phyloP scores from a whole-genome alignment of 2,329 filamentous ascomycete species.

The Sphaerulina populicola region DNA sequence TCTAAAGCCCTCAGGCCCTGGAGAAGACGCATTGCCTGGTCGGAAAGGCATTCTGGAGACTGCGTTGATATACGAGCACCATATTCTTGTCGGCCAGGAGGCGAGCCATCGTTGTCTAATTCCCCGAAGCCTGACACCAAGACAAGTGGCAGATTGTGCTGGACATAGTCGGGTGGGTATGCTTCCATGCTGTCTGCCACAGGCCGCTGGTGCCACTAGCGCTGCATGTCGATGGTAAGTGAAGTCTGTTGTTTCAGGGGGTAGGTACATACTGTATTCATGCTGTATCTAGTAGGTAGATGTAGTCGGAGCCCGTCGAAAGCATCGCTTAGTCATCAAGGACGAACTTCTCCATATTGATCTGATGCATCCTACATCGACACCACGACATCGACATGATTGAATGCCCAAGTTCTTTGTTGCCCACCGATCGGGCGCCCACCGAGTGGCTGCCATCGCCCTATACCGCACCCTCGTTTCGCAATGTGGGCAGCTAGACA shows the following conservation, averaged over 20 bases:
- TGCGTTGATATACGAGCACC: conserved; percentile 24
- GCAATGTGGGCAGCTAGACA: conserved; percentile 32
- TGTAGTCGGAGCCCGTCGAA: too few species aligned
- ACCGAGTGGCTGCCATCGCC: conserved; percentile 55
- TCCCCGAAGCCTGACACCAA: conserved; percentile 67
- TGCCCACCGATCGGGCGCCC: conserved; percentile 42
- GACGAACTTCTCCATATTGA: too few species aligned
- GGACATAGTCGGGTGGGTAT: conserved; percentile 69
- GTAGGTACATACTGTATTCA: background rate
- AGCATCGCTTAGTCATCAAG: too few species aligned
- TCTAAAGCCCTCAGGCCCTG: conserved; percentile 46
- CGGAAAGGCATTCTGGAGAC: conserved; percentile 24
- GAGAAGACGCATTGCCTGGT: conserved; percentile 49
- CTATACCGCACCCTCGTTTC: conserved; percentile 63
- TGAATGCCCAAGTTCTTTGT: conserved; percentile 20
- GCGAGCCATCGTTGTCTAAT: conserved; percentile 26
- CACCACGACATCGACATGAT: conserved; percentile 8
- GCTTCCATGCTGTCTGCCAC: conserved; percentile 55
- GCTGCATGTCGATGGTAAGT: background rate
- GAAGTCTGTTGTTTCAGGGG: background rate
- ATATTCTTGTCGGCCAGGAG: conserved; percentile 21
- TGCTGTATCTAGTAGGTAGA: too few species aligned
- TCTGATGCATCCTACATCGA: too few species aligned
- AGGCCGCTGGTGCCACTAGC: background rate
- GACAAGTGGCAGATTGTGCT: conserved; percentile 78